A percentile compares a stretch with the other conserved stretches of the same genome.
phyloP scores from a whole-genome alignment of 768 basidiomycete species.

The Kwoniella bestiolae region DNA sequence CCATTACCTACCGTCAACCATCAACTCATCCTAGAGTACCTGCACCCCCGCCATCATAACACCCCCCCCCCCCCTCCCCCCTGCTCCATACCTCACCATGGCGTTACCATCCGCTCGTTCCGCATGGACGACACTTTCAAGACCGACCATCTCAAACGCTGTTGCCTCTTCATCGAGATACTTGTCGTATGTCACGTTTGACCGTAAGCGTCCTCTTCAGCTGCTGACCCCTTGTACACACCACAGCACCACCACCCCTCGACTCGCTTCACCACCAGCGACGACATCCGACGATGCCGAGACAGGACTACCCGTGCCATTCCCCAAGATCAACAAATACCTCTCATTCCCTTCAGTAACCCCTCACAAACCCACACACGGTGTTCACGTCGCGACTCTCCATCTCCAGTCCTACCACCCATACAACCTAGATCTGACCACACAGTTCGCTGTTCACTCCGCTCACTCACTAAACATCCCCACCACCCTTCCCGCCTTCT shows the following conservation, averaged over 20 bases:
- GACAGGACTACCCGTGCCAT: conserved; percentile 15
- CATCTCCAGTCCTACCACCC: conserved; percentile 78
- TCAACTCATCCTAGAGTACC: background rate
- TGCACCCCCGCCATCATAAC: background rate
- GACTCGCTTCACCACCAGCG: conserved; percentile 13
- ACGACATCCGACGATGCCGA: conserved; percentile 5
- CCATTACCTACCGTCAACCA: background rate
- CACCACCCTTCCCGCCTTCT: conserved; percentile 41
- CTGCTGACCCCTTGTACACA: no score
- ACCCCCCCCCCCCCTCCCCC: background rate
- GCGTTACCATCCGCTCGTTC: conserved; percentile 18
- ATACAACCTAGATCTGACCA: conserved; percentile 72
- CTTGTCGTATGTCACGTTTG: conserved; percentile 9
- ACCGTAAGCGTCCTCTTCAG: no score
- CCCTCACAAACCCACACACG: conserved; percentile 10
- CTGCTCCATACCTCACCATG: background rate
- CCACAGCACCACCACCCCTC: conserved; percentile 1
- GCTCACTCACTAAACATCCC: conserved; percentile 81
- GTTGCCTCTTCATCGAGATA: conserved; percentile 25
- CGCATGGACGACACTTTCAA: conserved; percentile 3
- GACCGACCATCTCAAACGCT: conserved; percentile 17
- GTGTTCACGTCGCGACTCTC: conserved; percentile 71
- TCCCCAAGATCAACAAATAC: conserved; percentile 17
- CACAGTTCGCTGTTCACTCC: conserved; percentile 80
- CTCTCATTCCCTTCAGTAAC: conserved; percentile 15